Conservation (phyloP, 2,329 filamentous ascomycete genomes). For the Alternaria brassicicola region DNA sequence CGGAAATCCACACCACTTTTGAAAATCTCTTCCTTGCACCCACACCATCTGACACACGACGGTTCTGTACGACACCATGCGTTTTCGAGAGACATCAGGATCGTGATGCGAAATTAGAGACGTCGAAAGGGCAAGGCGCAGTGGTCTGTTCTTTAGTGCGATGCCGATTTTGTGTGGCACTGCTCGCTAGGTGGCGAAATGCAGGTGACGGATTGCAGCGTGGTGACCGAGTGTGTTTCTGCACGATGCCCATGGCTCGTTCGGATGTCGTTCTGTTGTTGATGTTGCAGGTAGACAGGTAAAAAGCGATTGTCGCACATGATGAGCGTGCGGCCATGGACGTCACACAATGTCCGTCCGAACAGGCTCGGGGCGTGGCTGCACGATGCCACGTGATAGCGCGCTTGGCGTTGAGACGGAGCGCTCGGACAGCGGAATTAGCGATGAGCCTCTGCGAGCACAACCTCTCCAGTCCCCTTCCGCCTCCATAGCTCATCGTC, state of each 20-base stretch:
- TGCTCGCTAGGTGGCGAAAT: slow-evolving; percentile 8
- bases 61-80: background rate
- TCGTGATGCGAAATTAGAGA: background rate
- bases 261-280: background rate
- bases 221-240: slow-evolving; percentile 1
- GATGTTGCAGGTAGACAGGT: background rate
- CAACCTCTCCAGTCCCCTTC: slow-evolving; percentile 1
- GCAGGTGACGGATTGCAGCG: slow-evolving; percentile 9
- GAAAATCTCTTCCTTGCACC: background rate
- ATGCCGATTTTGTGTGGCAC: slow-evolving; percentile 5
- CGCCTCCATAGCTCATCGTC: slow-evolving; percentile 2
- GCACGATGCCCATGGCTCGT: background rate
- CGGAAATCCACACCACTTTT: background rate
- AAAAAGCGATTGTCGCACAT: background rate
- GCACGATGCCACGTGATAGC: slow-evolving; percentile 10
- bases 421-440: slow-evolving; percentile 16
- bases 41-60: background rate
- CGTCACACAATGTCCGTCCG: slow-evolving; percentile 5
- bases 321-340: background rate
- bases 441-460: slow-evolving; percentile 7
- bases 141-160: slow-evolving; percentile 1
- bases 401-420: slow-evolving; percentile 15
- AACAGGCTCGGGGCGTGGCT: background rate
- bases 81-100: background rate
- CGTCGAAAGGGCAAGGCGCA: background rate